Conservation (phyloP, 495 filamentous ascomycete species). For the Penicillium parvum region DNA sequence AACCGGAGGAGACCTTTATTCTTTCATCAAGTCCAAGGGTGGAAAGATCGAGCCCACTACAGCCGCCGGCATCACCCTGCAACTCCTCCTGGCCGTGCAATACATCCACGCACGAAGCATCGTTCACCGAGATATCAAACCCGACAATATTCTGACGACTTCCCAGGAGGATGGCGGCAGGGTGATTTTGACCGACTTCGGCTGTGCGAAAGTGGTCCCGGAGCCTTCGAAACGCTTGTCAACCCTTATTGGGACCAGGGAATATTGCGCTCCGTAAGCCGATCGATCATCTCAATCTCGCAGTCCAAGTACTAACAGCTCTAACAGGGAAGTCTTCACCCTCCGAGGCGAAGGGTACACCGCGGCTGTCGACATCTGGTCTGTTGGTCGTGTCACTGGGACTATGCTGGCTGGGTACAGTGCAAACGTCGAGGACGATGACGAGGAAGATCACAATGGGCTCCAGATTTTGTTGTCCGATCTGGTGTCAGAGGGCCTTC, state of each 20-base stretch:
- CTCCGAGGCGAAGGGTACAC: constrained; percentile 48
- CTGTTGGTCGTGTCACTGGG: constrained; percentile 51
- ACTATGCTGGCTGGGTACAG: constrained; percentile 47
- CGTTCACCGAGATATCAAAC: constrained; percentile 67
- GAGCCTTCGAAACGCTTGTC: constrained; percentile 48
- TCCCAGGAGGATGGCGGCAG: constrained; percentile 44
- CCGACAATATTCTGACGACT: constrained; percentile 64
- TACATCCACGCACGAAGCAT: constrained; percentile 55
- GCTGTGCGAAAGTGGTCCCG: constrained; percentile 48
- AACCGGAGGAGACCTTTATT: constrained; percentile 61
- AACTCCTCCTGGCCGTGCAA: constrained; percentile 56
- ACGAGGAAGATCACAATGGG: constrained; percentile 12
- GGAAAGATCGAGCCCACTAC: constrained; percentile 46
- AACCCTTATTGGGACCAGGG: constrained; percentile 58
- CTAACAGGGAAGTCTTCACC: constrained; percentile 42
- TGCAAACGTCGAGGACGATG: constrained; percentile 29
- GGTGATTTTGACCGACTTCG: constrained; percentile 72
- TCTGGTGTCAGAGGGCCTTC: constrained; percentile 31
- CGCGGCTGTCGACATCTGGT: constrained; percentile 60
- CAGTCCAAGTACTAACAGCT: constrained; percentile 10
- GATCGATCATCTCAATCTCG: no score
- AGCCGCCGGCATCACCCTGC: constrained; percentile 51
- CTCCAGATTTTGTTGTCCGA: constrained; percentile 32
- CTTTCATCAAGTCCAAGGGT: constrained; percentile 50
- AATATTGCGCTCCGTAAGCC: constrained; percentile 71